Conservation (phyloP, 441 rosid species). For the Flueggea neowawraea region DNA sequence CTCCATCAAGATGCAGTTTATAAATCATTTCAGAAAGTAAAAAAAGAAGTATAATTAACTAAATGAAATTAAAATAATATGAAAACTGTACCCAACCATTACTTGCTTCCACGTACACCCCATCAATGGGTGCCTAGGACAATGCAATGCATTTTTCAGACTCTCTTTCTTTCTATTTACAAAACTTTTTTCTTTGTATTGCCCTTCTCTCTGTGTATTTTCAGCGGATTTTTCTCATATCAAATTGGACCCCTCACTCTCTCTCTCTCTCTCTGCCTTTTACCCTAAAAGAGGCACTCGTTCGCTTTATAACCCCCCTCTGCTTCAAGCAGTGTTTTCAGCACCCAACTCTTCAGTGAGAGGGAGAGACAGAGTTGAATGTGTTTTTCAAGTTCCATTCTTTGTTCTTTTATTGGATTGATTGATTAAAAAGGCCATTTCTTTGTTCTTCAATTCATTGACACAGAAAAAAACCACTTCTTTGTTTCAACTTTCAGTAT, state of each 20-base stretch:
- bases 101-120: no score
- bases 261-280: conserved; percentile 33
- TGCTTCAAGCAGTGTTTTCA: conserved; percentile 35
- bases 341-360: conserved; percentile 18
- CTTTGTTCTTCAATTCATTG: conserved; percentile 28
- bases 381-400: conserved; percentile 7
- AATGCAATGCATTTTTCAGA: no score
- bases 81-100: no score
- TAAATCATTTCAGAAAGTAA: no score
- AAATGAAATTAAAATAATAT: no score
- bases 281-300: conserved; percentile 42
- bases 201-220: background rate
- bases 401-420: conserved; percentile 15
- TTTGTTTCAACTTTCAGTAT: background rate
- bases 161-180: no score
- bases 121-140: no score
- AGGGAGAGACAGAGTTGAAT: conserved; percentile 1
- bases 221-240: no score
- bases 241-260: background rate
- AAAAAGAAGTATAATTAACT: no score
- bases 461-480: conserved; percentile 4
- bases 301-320: conserved; percentile 37
- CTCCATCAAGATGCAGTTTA: no score
- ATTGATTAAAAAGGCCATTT: conserved; percentile 5
- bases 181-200: no score